A percentile compares a stretch with the other conserved stretches of the same genome.
Evolutionary conservation across 768 basidiomycete species (phyloP).

Genomic region (Kwoniella newhampshirensis): DNA sequence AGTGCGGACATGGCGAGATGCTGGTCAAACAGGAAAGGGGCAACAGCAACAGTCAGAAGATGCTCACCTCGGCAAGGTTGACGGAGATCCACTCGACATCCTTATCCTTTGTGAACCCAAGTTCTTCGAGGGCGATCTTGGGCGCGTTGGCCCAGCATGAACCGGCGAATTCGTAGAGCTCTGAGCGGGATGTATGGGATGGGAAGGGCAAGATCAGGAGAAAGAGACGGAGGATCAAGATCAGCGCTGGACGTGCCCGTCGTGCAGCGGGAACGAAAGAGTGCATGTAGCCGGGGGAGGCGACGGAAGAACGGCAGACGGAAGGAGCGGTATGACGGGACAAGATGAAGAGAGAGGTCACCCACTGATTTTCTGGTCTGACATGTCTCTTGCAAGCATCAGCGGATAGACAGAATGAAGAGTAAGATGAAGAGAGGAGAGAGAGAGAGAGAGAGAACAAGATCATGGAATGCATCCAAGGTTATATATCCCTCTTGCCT

Average conservation of each 20-base stretch:
- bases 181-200: slow-evolving; percentile 13
- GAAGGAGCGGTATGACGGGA: background rate
- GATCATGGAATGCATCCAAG: too few relatives aligned
- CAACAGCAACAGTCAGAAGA: background rate
- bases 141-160: slow-evolving; percentile 49
- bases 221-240: too few relatives aligned
- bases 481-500: slow-evolving; percentile 5
- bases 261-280: too few relatives aligned
- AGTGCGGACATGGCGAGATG: background rate
- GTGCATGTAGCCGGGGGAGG: too few relatives aligned
- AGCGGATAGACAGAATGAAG: too few relatives aligned
- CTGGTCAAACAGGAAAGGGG: too few relatives aligned
- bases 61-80: slow-evolving; percentile 43
- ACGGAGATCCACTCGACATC: slow-evolving; percentile 39
- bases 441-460: background rate
- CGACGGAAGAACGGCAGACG: background rate
- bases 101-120: slow-evolving; percentile 30
- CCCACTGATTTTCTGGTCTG: slow-evolving; percentile 20
- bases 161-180: slow-evolving; percentile 42
- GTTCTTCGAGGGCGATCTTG: slow-evolving; percentile 38
- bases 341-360: background rate
- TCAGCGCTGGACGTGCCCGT: background rate
- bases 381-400: slow-evolving; percentile 3
- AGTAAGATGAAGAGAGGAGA: background rate
- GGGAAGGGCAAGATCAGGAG: background rate